Evolutionary conservation across 257 asterid genomes (phyloP).

Genomic region (Primulina eburnea): DNA sequence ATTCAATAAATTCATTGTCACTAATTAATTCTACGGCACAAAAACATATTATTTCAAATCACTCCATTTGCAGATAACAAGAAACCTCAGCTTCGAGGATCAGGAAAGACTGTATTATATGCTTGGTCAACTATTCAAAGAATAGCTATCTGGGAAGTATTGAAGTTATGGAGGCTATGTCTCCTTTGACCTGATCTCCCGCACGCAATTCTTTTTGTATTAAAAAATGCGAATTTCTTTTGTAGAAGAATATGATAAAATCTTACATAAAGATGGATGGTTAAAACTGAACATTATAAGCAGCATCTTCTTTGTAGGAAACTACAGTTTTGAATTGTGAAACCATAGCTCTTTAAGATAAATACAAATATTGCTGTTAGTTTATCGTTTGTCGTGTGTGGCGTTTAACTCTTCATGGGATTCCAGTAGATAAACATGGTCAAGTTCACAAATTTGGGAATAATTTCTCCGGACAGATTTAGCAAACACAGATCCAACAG

Average conservation of each 20-base stretch:
- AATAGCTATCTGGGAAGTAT: conserved; percentile 29
- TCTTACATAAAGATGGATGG: not conserved
- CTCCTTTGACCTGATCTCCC: not conserved
- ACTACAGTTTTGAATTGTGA: not conserved
- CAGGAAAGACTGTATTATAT: conserved; percentile 47
- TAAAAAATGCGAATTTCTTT: not conserved
- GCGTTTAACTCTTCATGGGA: not conserved
- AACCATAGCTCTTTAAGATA: not conserved
- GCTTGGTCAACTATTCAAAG: conserved; percentile 54
- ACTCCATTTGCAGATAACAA: not conserved
- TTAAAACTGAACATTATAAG: not conserved
- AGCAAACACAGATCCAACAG: not conserved
- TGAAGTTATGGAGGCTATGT: conserved; percentile 13
- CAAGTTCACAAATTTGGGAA: not conserved
- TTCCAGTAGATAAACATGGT: not conserved
- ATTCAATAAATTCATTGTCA: no score
- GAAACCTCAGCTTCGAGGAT: conserved; percentile 4
- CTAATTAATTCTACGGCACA: not conserved
- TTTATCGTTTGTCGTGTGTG: not conserved
- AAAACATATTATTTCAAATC: not conserved
- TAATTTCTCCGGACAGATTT: not conserved
- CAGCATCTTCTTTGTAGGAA: not conserved
- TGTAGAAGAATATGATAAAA: not conserved
- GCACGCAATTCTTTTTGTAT: not conserved
- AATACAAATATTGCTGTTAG: not conserved